phyloP scores from a whole-genome alignment of 495 filamentous ascomycete genomes.

The Xylaria curta region DNA sequence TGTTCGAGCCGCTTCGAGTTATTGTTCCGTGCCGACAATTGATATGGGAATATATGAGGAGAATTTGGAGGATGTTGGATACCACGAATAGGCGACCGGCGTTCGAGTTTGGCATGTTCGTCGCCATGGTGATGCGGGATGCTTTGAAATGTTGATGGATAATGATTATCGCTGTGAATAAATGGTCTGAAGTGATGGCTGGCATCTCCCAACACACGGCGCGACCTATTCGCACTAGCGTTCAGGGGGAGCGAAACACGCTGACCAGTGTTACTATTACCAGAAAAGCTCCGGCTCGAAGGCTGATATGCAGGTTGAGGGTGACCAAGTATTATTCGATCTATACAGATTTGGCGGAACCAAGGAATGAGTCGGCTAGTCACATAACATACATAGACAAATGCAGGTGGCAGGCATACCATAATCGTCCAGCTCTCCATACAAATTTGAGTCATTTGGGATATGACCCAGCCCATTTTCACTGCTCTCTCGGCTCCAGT shows the following conservation, averaged over 20 bases:
- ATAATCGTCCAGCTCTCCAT: constrained; percentile 41
- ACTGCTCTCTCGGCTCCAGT: not conserved
- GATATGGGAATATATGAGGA: not conserved
- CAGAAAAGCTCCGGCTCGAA: not conserved
- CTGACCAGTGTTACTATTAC: constrained; percentile 21
- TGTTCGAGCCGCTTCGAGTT: not conserved
- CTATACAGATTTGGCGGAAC: constrained; percentile 22
- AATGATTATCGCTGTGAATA: constrained; percentile 12
- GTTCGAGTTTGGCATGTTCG: not conserved
- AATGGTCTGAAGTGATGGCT: constrained; percentile 37
- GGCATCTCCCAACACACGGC: constrained; percentile 37
- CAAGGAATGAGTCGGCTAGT: not conserved
- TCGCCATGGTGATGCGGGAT: not conserved
- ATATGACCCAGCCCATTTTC: not conserved
- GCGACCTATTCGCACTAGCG: constrained; percentile 23
- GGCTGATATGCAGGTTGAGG: constrained; percentile 13
- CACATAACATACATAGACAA: too few relatives aligned
- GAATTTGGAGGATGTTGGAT: not conserved
- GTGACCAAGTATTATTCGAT: constrained; percentile 32
- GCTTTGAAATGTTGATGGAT: constrained; percentile 25
- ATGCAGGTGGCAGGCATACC: constrained; percentile 31
- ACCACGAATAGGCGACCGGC: not conserved
- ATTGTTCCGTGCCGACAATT: constrained; percentile 3
- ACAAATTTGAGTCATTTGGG: constrained; percentile 6
- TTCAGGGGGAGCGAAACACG: constrained; percentile 33